These are phyloP conservation scores for Maudiozyma pseudohumilis DNA, from an alignment of 805 yeast genomes.

Conservation along the genomic window DNA sequence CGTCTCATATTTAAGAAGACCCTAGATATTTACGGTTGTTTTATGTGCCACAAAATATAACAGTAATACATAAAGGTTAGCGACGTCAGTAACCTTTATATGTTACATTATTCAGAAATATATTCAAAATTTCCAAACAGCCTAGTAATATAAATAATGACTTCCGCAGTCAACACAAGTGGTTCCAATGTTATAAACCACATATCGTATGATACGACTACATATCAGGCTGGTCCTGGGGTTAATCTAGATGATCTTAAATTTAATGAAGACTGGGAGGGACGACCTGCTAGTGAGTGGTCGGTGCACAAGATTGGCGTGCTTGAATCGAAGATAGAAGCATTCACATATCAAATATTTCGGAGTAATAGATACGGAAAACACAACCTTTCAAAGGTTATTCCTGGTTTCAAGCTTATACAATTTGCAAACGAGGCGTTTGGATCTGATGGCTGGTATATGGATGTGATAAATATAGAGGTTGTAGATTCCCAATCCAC, in stretches of 20 bases:
- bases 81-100: too few relatives aligned
- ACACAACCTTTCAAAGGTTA: constrained; percentile 19
- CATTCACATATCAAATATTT: constrained; percentile 20
- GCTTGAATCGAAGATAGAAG: constrained; percentile 39
- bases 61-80: too few relatives aligned
- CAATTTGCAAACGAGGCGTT: constrained; percentile 41
- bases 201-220: constrained; percentile 8
- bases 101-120: too few relatives aligned
- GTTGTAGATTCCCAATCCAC: constrained; percentile 10
- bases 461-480: constrained; percentile 30
- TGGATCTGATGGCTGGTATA: constrained; percentile 51
- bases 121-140: too few relatives aligned
- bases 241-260: constrained; percentile 21
- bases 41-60: too few relatives aligned
- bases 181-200: not conserved
- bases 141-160: too few relatives aligned
- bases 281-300: constrained; percentile 38
- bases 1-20: too few relatives aligned
- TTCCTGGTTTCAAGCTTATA: constrained; percentile 30
- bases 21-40: too few relatives aligned
- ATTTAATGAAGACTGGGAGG: constrained; percentile 27
- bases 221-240: constrained; percentile 13
- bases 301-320: constrained; percentile 38
- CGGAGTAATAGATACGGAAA: constrained; percentile 22
- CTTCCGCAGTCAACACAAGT: not conserved